Percentiles rank a stretch among this genome's conserved stretches.
These are phyloP conservation scores for Tuber magnatum DNA, from an alignment of 495 filamentous ascomycete genomes.

Conservation along the genomic window DNA sequence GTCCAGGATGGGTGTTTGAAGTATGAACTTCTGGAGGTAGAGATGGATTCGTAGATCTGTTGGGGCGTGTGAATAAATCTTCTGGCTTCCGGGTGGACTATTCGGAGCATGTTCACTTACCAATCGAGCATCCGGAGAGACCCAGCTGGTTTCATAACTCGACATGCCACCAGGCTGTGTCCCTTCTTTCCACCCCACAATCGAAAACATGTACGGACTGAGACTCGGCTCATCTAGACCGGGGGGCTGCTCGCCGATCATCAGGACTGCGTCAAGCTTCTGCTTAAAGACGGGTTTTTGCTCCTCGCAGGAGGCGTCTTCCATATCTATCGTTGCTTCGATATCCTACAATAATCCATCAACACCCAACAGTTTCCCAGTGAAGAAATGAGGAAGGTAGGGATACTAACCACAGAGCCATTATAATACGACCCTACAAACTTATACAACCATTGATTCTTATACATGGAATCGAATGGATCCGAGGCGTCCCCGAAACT, in stretches of 20 bases:
- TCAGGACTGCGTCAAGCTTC: conserved; percentile 18
- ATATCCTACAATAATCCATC: conserved; percentile 8
- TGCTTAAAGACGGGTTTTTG: conserved; percentile 11
- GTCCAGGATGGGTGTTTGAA: conserved; percentile 13
- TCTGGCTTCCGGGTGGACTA: not conserved
- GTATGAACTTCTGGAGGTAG: not conserved
- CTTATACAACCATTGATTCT: conserved; percentile 16
- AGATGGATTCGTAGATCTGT: not conserved
- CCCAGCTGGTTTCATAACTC: not conserved
- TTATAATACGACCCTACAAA: conserved; percentile 29
- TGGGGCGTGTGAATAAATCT: not conserved
- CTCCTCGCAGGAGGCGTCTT: conserved; percentile 1
- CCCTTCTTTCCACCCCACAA: conserved; percentile 16
- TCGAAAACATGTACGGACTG: conserved; percentile 19
- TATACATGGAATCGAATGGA: not conserved
- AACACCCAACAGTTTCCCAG: not conserved
- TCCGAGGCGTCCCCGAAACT: not conserved
- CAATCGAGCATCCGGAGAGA: conserved; percentile 8
- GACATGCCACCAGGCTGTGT: conserved; percentile 7
- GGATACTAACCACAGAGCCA: conserved; percentile 16
- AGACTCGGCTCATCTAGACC: not conserved
- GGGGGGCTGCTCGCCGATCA: conserved; percentile 12
- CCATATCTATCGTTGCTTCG: conserved; percentile 8
- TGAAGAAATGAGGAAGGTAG: not conserved
- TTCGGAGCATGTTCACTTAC: conserved; percentile 5